Percentiles rank a stretch among this genome's conserved stretches.
Conservation (phyloP, 1,284 basidiomycete genomes). For the Agaricales sp. region DNA sequence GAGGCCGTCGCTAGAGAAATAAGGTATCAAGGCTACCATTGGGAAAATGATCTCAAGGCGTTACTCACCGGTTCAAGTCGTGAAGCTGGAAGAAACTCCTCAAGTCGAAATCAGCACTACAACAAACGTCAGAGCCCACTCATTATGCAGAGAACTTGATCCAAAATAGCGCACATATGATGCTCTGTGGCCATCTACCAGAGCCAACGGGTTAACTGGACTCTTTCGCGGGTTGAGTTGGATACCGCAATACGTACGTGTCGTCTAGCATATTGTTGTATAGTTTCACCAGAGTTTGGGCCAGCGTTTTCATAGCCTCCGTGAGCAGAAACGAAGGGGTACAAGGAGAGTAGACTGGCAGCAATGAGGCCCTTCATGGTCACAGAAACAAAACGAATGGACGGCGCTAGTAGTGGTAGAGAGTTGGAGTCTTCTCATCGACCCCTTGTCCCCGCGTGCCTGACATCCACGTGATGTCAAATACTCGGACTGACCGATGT, state of each 20-base stretch:
- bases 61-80: slow-evolving; percentile 71
- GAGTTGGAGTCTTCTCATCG: too few species aligned
- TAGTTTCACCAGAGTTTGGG: slow-evolving; percentile 29
- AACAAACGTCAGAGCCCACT: neutral
- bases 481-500: too few species aligned
- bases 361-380: slow-evolving; percentile 5
- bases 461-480: too few species aligned
- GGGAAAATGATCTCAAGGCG: too few species aligned
- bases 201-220: slow-evolving; percentile 11
- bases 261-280: slow-evolving; percentile 49
- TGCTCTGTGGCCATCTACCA: slow-evolving; percentile 74
- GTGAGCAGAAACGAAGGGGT: slow-evolving; percentile 24
- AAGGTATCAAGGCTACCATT: too few species aligned
- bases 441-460: too few species aligned
- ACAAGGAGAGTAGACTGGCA: slow-evolving; percentile 5
- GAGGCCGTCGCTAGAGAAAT: slow-evolving; percentile 43
- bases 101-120: slow-evolving; percentile 69
- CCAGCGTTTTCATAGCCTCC: slow-evolving; percentile 34
- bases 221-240: slow-evolving; percentile 2
- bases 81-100: slow-evolving; percentile 83
- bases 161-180: slow-evolving; percentile 58
- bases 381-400: slow-evolving; percentile 1
- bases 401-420: too few species aligned
- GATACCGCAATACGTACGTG: slow-evolving; percentile 47
- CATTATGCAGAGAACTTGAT: slow-evolving; percentile 6